Evolutionary conservation across 768 basidiomycete genomes (phyloP).

Genomic region (Piloderma croceum): DNA sequence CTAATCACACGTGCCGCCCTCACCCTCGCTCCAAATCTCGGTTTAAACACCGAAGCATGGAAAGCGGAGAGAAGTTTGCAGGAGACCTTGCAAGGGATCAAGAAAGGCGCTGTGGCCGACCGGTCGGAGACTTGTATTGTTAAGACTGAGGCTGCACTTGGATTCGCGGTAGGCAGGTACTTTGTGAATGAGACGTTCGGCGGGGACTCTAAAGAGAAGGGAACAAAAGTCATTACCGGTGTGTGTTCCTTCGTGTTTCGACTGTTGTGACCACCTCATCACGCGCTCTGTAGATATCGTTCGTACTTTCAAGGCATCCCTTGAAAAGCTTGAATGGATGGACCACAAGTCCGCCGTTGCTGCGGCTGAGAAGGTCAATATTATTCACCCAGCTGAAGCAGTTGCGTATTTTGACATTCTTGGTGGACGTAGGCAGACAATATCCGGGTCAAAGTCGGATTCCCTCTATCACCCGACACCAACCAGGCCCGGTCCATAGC

Average conservation of each 20-base stretch:
- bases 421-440: slow-evolving; percentile 53
- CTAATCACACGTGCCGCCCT: slow-evolving; percentile 75
- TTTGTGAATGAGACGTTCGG: slow-evolving; percentile 84
- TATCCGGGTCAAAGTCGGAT: slow-evolving; percentile 89
- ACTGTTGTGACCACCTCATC: slow-evolving; percentile 3
- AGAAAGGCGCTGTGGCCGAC: slow-evolving; percentile 80
- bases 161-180: slow-evolving; percentile 86
- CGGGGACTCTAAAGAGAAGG: slow-evolving; percentile 72
- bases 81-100: slow-evolving; percentile 76
- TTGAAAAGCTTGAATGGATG: slow-evolving; percentile 84
- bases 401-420: slow-evolving; percentile 6
- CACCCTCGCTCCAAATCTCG: slow-evolving; percentile 62
- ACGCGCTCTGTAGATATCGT: slow-evolving; percentile 57
- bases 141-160: slow-evolving; percentile 65
- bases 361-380: slow-evolving; percentile 74
- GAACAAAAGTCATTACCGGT: slow-evolving; percentile 80
- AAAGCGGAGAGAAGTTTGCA: slow-evolving; percentile 63
- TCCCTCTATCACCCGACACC: slow-evolving; percentile 83
- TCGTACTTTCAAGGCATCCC: slow-evolving; percentile 71
- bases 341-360: slow-evolving; percentile 74
- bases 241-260: slow-evolving; percentile 7
- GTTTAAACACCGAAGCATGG: slow-evolving; percentile 73
- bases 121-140: slow-evolving; percentile 79
- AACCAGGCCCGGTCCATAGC: slow-evolving; percentile 60
- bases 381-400: slow-evolving; percentile 1